A percentile compares a stretch with the other conserved stretches of the same genome.
These are phyloP conservation scores for Pichia cabralensis DNA, from an alignment of 805 yeast genomes.

Conservation along the genomic window DNA sequence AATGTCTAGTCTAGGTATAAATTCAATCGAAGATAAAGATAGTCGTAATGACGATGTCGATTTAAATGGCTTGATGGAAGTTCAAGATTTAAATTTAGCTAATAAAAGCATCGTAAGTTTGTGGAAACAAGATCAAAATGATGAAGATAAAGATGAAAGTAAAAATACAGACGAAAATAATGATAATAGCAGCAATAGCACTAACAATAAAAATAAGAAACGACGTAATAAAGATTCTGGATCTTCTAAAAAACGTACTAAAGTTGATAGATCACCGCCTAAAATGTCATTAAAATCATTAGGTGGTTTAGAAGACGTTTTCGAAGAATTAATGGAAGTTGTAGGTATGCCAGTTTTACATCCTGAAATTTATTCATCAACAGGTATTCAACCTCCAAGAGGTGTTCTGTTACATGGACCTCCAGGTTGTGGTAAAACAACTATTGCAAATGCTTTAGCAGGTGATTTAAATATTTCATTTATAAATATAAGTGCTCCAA, in stretches of 20 bases:
- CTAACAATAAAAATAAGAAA: slow-evolving; percentile 17
- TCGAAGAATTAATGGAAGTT: slow-evolving; percentile 78
- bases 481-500: slow-evolving; percentile 84
- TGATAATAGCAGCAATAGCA: background rate
- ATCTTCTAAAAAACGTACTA: slow-evolving; percentile 17
- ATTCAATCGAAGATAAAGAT: slow-evolving; percentile 10
- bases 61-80: slow-evolving; percentile 48
- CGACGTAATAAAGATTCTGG: slow-evolving; percentile 36
- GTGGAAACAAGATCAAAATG: slow-evolving; percentile 40
- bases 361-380: slow-evolving; percentile 78
- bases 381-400: slow-evolving; percentile 93
- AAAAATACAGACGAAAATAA: background rate
- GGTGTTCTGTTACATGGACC: slow-evolving; percentile 95
- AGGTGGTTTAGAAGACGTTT: slow-evolving; percentile 86
- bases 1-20: slow-evolving; percentile 28
- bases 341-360: slow-evolving; percentile 88
- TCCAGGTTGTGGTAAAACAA: slow-evolving; percentile 98
- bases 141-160: slow-evolving; percentile 24
- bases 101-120: slow-evolving; percentile 67
- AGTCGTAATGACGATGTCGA: slow-evolving; percentile 16
- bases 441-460: slow-evolving; percentile 92
- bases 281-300: slow-evolving; percentile 55
- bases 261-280: slow-evolving; percentile 59
- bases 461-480: slow-evolving; percentile 93
- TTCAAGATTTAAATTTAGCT: slow-evolving; percentile 52